Evolutionary conservation across 2,329 filamentous ascomycete genomes (phyloP).

Genomic region (Talaromyces sp.): DNA sequence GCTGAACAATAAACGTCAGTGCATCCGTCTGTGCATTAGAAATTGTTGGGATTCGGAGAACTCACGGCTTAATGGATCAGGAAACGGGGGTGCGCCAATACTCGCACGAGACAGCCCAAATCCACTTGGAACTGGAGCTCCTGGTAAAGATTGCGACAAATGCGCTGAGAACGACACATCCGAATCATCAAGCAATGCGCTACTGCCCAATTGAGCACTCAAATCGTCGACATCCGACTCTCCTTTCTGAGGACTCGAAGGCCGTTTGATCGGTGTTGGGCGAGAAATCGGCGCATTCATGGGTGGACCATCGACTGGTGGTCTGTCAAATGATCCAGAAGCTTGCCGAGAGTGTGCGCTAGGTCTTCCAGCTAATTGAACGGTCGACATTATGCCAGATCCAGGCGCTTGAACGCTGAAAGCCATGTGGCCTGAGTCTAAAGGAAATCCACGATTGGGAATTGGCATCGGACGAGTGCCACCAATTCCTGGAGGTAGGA

Average conservation of each 20-base stretch:
- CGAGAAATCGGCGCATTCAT: slow-evolving; percentile 71
- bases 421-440: slow-evolving; percentile 27
- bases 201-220: slow-evolving; percentile 80
- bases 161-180: slow-evolving; percentile 61
- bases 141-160: slow-evolving; percentile 43
- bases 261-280: slow-evolving; percentile 82
- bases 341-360: slow-evolving; percentile 70
- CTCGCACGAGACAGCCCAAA: slow-evolving; percentile 41
- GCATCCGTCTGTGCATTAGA: not conserved
- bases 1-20: slow-evolving; percentile 26
- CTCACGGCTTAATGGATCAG: slow-evolving; percentile 43
- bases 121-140: slow-evolving; percentile 53
- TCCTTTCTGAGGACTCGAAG: slow-evolving; percentile 58
- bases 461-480: slow-evolving; percentile 53
- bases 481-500: slow-evolving; percentile 56
- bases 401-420: slow-evolving; percentile 43
- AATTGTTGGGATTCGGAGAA: slow-evolving; percentile 17
- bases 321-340: slow-evolving; percentile 60
- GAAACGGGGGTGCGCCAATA: slow-evolving; percentile 41
- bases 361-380: slow-evolving; percentile 24
- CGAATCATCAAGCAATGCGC: slow-evolving; percentile 73
- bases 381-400: slow-evolving; percentile 21
- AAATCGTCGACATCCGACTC: slow-evolving; percentile 65
- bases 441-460: slow-evolving; percentile 51
- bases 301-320: slow-evolving; percentile 56